Conservation (phyloP, 176 grass and related monocot species). For the Zea luxurians region DNA sequence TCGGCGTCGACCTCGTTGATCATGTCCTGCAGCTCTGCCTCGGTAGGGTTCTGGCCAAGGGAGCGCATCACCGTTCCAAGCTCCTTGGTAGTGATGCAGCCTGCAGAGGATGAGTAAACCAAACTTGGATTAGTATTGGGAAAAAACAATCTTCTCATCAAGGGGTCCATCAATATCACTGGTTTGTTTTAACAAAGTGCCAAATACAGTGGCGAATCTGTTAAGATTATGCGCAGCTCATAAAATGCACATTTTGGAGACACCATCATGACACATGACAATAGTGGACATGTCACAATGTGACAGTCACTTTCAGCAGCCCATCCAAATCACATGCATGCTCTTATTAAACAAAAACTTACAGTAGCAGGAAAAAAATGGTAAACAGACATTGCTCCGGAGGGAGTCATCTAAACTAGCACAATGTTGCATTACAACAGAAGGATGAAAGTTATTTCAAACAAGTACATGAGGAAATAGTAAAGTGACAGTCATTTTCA, state of each 20-base stretch:
- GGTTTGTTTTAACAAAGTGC: not conserved
- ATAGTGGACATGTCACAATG: slow-evolving; percentile 3
- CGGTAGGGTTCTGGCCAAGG: slow-evolving; percentile 71
- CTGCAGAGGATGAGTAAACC: slow-evolving; percentile 4
- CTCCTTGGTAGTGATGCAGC: slow-evolving; percentile 78
- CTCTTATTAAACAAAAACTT: slow-evolving; percentile 6
- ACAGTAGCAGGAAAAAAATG: not conserved
- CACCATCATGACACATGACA: not conserved
- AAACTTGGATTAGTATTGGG: slow-evolving; percentile 1
- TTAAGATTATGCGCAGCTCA: not conserved
- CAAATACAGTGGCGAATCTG: not conserved
- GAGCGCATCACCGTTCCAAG: slow-evolving; percentile 74
- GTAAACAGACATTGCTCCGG: not conserved
- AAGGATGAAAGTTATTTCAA: not conserved
- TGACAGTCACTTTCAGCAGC: not conserved
- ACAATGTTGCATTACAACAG: not conserved
- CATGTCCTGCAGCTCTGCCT: slow-evolving; percentile 79
- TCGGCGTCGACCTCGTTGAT: slow-evolving; percentile 77
- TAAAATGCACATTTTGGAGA: not conserved
- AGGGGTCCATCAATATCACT: not conserved
- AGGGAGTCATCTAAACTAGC: not conserved
- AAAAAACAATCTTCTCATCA: not conserved
- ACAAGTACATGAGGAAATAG: slow-evolving; percentile 23
- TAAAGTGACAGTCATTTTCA: not conserved
- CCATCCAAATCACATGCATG: not conserved